These are phyloP conservation scores for Hypoxylon crocopeplum DNA, from an alignment of 495 filamentous ascomycete species.

Conservation along the genomic window DNA sequence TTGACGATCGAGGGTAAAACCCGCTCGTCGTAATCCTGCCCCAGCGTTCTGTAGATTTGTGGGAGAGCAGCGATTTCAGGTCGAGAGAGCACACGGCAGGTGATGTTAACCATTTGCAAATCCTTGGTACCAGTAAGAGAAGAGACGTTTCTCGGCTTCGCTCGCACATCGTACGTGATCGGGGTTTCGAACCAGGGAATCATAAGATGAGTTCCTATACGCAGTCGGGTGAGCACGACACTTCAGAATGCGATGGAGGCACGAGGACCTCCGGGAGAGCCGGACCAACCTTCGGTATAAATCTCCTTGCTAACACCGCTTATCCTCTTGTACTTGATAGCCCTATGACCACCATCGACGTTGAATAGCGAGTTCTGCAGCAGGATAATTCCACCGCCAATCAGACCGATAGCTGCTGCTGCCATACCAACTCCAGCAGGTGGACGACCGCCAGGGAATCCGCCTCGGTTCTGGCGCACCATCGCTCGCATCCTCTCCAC, in stretches of 20 bases:
- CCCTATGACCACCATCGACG: constrained; percentile 98
- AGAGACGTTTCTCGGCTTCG: constrained; percentile 94
- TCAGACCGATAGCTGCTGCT: constrained; percentile 49
- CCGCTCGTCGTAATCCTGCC: constrained; percentile 94
- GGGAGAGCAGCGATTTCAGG: constrained; percentile 88
- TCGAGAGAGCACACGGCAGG: constrained; percentile 96
- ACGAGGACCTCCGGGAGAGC: not conserved
- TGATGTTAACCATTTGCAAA: constrained; percentile 99
- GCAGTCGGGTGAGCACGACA: constrained; percentile 15
- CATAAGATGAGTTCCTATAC: constrained; percentile 83
- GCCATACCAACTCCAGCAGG: constrained; percentile 41
- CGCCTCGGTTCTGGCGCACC: constrained; percentile 41
- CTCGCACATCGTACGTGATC: constrained; percentile 95
- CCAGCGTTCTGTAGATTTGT: constrained; percentile 95
- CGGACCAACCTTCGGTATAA: constrained; percentile 82
- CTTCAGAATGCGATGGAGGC: not conserved
- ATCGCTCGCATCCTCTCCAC: constrained; percentile 41
- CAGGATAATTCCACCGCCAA: constrained; percentile 70
- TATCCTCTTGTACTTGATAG: constrained; percentile 96
- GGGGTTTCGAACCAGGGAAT: constrained; percentile 98
- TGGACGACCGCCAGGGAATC: constrained; percentile 49
- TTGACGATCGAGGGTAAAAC: constrained; percentile 98
- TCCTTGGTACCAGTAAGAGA: constrained; percentile 99
- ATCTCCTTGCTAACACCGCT: constrained; percentile 96
- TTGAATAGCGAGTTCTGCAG: constrained; percentile 94